phyloP scores from a whole-genome alignment of 2,329 filamentous ascomycete genomes.

The Penicillium sp. region DNA sequence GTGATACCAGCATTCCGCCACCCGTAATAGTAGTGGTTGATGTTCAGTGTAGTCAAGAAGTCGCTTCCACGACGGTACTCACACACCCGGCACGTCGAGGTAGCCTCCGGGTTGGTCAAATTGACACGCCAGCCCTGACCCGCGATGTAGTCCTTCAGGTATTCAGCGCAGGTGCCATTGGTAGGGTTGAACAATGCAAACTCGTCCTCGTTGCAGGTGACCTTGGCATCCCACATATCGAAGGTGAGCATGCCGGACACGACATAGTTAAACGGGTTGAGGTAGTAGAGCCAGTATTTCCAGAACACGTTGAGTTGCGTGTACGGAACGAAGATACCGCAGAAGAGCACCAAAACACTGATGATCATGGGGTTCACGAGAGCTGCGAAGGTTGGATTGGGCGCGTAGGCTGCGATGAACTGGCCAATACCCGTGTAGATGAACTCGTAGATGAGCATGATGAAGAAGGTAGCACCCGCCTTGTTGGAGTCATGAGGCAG shows the following conservation, averaged over 20 bases:
- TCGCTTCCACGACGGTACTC: conserved; percentile 51
- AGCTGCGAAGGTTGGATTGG: conserved; percentile 57
- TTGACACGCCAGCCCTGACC: conserved; percentile 42
- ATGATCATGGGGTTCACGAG: conserved; percentile 69
- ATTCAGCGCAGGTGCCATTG: conserved; percentile 48
- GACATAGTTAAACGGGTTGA: conserved; percentile 56
- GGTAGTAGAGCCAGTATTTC: conserved; percentile 56
- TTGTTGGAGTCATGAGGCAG: conserved; percentile 49
- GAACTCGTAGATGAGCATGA: conserved; percentile 64
- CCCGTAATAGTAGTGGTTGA: conserved; percentile 54
- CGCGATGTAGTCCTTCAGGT: conserved; percentile 46
- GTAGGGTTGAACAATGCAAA: conserved; percentile 40
- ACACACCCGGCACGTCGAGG: conserved; percentile 51
- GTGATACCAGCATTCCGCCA: conserved; percentile 59
- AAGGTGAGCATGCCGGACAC: conserved; percentile 51
- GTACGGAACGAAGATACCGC: conserved; percentile 62
- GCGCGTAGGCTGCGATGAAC: conserved; percentile 71
- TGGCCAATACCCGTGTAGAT: too few relatives aligned
- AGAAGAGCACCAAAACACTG: conserved; percentile 61
- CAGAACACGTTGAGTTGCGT: conserved; percentile 56
- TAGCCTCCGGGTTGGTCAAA: conserved; percentile 54
- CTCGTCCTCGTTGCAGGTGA: conserved; percentile 44
- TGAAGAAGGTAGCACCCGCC: conserved; percentile 51
- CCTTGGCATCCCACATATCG: conserved; percentile 39
- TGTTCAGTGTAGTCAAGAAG: conserved; percentile 52